These are phyloP conservation scores for Pyrus pyrifolia DNA, from an alignment of 306 rosid genomes.

Conservation along the genomic window DNA sequence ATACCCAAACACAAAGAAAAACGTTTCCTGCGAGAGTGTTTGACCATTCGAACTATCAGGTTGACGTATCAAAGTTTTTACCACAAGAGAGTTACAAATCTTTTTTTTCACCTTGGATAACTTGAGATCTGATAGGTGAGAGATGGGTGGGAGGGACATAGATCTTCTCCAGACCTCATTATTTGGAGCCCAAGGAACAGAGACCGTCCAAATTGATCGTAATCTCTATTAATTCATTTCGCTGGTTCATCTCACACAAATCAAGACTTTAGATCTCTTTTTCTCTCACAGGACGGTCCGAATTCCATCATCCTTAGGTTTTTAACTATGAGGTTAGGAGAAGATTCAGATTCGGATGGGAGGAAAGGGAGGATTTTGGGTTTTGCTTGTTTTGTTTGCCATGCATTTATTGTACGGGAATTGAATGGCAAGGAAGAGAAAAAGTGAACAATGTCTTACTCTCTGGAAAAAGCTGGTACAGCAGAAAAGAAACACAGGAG, in stretches of 20 bases:
- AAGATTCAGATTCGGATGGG: not conserved
- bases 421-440: not conserved
- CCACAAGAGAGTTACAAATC: too few species aligned
- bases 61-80: too few species aligned
- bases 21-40: not conserved
- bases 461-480: not conserved
- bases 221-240: too few species aligned
- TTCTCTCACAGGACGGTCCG: too few species aligned
- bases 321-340: too few species aligned
- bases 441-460: not conserved
- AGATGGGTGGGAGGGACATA: not conserved
- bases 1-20: not conserved
- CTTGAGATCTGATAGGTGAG: not conserved
- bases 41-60: too few species aligned
- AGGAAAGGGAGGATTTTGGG: not conserved
- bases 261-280: too few species aligned
- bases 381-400: not conserved
- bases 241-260: too few species aligned
- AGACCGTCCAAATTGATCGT: too few species aligned
- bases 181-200: too few species aligned
- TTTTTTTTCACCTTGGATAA: not conserved
- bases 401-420: not conserved
- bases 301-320: too few species aligned
- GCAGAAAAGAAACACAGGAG: not conserved
- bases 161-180: too few species aligned